phyloP scores from a whole-genome alignment of 2,329 filamentous ascomycete species.

The Nemania serpens region DNA sequence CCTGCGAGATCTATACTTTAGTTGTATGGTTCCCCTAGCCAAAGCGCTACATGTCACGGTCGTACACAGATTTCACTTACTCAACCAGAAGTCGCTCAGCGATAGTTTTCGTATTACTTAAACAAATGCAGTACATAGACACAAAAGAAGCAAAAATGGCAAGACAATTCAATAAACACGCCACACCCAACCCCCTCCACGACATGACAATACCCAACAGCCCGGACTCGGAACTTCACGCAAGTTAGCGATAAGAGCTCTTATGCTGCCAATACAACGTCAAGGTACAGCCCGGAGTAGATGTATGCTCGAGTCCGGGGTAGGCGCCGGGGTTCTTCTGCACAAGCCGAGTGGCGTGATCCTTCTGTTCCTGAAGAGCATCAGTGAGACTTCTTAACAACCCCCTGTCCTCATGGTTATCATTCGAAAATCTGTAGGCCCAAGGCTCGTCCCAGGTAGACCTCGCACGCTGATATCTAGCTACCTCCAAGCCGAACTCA shows the following conservation, averaged over 20 bases:
- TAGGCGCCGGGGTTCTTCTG: slow-evolving; percentile 8
- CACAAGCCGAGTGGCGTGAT: slow-evolving; percentile 14
- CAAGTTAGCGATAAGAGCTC: slow-evolving; percentile 9
- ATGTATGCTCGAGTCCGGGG: slow-evolving; percentile 8
- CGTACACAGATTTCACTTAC: too few relatives aligned
- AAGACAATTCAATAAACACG: too few relatives aligned
- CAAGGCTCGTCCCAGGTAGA: slow-evolving; percentile 18
- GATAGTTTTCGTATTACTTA: too few relatives aligned
- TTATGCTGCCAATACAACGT: slow-evolving; percentile 28
- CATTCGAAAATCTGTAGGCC: neutral
- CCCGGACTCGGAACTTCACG: too few relatives aligned
- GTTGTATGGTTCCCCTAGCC: too few relatives aligned
- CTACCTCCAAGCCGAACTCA: slow-evolving; percentile 20
- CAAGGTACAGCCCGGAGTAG: slow-evolving; percentile 10
- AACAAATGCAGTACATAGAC: too few relatives aligned
- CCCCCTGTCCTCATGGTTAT: slow-evolving; percentile 6
- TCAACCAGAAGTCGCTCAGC: too few relatives aligned
- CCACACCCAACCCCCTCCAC: too few relatives aligned
- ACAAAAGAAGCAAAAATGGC: too few relatives aligned
- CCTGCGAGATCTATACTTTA: too few relatives aligned
- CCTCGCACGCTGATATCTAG: neutral
- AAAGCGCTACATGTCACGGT: too few relatives aligned
- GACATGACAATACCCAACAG: neutral
- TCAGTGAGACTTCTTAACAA: slow-evolving; percentile 8
- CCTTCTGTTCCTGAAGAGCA: slow-evolving; percentile 25